Conservation (phyloP, 805 yeast genomes). For the Lachancea nothofagi region DNA sequence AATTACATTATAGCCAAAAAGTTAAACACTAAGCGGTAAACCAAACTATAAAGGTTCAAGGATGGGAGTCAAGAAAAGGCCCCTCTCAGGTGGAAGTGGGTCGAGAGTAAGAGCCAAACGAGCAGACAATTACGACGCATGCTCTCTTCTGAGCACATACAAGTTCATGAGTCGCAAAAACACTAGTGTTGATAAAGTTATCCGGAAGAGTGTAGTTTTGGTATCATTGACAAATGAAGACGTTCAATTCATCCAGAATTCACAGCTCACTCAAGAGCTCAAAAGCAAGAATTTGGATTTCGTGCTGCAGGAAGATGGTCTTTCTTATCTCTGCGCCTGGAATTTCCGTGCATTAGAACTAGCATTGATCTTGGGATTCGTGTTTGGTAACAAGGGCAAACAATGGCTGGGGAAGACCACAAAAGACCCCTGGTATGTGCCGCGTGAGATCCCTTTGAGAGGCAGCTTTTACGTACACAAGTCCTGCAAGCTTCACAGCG, state of each 20-base stretch:
- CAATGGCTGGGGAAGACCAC: neutral
- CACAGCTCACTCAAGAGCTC: neutral
- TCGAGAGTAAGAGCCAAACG: neutral
- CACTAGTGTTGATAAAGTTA: neutral
- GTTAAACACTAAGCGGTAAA: too few relatives aligned
- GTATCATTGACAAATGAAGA: neutral
- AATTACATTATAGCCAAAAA: too few relatives aligned
- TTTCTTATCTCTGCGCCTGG: constrained; percentile 1
- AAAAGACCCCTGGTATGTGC: neutral
- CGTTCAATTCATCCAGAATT: neutral
- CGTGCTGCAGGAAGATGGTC: neutral
- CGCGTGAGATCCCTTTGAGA: constrained; percentile 3
- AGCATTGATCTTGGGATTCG: constrained; percentile 2
- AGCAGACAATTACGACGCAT: neutral
- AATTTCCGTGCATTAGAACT: constrained; percentile 4
- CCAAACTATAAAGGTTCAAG: too few relatives aligned
- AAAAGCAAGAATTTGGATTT: neutral
- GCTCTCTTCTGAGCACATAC: neutral
- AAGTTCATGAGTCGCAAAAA: constrained; percentile 1
- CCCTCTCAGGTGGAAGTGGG: constrained; percentile 8
- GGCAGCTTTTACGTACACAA: constrained; percentile 9
- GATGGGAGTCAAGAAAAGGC: constrained; percentile 18
- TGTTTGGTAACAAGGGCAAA: constrained; percentile 5
- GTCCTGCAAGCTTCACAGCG: neutral
- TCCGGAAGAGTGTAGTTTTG: constrained; percentile 1